Base-by-base conservation (phyloP, 495 filamentous ascomycete genomes). In the Saxispiralis lemnorum region DNA sequence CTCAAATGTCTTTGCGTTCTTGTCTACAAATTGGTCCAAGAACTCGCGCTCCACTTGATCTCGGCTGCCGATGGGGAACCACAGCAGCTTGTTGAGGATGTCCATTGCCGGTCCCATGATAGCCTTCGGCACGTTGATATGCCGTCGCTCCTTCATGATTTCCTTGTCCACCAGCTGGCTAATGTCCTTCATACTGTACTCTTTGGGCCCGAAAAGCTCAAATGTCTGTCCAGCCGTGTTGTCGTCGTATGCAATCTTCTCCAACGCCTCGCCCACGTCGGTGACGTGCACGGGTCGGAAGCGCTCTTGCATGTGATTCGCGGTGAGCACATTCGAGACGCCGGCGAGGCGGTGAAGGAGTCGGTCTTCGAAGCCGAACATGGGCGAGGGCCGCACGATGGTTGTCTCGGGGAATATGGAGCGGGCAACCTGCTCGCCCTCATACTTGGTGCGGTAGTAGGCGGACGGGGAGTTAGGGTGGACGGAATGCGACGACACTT, bases 361-460 rank as follows among this genome's bases (percentile, higher is more conserved):
- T 49, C 76, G 76, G 63, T 99, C 89, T 59, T 99, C 89, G 60
- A 80, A 87, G 33, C 89, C 89, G 59, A 86, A 99, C 64, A 93
- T 72, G 12, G 89, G 89, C 9, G 87, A 80, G 32, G 89, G 89
- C 38, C 89, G 77, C 52, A 99, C 89, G 56, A 99, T 92, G 39
- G 92, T 99, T 15, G 89, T 93, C 63, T 99, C 89, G 11, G 89
- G 92, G 68, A 87, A 99, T 61, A 99, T 93, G 45, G 70, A 72
- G 45, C 88, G 79, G 33, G 72, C 88, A 15, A 88, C 73, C 56
- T 79, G 68, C 65, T 99, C 89, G 49, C 79, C 84, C 56, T 69
- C 33, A 15, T 49, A 84, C 81, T 97, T 97, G 49, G 87, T 93
- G 18, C 78, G 66, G 58, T 78, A 94, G 71, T 78, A 96, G 55